phyloP scores from a whole-genome alignment of 1,284 basidiomycete species.

The Cutaneotrichosporon dermatis region DNA sequence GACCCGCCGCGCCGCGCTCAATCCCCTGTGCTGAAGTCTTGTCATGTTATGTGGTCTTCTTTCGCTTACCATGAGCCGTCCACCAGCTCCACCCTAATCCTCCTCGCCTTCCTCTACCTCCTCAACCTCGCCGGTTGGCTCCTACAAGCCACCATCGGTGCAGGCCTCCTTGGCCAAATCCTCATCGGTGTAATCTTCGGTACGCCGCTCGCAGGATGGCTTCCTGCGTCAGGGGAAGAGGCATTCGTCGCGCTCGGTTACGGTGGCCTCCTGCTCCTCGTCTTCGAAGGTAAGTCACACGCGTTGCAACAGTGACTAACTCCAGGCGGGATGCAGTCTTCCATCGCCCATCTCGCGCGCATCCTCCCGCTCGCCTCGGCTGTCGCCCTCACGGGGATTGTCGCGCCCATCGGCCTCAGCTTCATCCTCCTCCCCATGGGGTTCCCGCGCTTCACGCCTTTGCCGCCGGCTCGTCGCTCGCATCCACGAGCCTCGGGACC shows the following conservation, averaged over 20 bases:
- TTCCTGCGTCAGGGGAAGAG: slow-evolving; percentile 49
- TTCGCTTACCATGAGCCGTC: slow-evolving; percentile 42
- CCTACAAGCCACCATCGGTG: slow-evolving; percentile 35
- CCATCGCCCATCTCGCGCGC: slow-evolving; percentile 46
- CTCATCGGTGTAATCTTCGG: slow-evolving; percentile 54
- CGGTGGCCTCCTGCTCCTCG: slow-evolving; percentile 55
- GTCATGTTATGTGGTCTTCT: slow-evolving; percentile 27
- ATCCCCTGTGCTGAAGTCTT: background rate
- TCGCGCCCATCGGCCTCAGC: slow-evolving; percentile 52
- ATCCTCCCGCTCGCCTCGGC: slow-evolving; percentile 51
- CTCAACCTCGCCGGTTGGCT: slow-evolving; percentile 42
- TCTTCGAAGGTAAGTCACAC: slow-evolving; percentile 52
- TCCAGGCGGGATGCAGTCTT: slow-evolving; percentile 53
- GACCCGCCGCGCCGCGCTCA: too few species aligned
- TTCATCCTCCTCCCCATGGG: slow-evolving; percentile 51
- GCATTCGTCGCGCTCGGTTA: slow-evolving; percentile 54
- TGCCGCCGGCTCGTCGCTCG: slow-evolving; percentile 55
- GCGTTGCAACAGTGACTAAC: background rate
- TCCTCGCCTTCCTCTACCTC: slow-evolving; percentile 48
- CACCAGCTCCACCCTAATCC: slow-evolving; percentile 37
- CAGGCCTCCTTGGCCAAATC: slow-evolving; percentile 52
- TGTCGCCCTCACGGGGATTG: slow-evolving; percentile 53
- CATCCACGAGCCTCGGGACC: slow-evolving; percentile 57
- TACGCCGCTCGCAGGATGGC: slow-evolving; percentile 51
- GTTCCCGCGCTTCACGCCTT: slow-evolving; percentile 52